Conservation (phyloP, 805 yeast species). For the Metschnikowia gelsemii region DNA sequence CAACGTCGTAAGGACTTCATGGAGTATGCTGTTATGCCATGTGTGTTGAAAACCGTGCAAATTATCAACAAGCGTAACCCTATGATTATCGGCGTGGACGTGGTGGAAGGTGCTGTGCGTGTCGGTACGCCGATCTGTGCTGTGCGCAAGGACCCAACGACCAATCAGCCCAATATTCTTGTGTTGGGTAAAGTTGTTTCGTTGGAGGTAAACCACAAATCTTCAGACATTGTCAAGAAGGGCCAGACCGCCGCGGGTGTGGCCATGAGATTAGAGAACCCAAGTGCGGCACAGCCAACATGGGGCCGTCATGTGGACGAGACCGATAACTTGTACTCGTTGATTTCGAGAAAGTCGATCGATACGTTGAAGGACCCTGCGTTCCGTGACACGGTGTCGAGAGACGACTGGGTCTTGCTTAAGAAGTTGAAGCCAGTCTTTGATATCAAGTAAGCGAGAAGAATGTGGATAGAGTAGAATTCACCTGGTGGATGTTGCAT, state of each 20-base stretch:
- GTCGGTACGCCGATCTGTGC: constrained; percentile 95
- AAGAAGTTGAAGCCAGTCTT: constrained; percentile 85
- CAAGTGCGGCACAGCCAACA: constrained; percentile 88
- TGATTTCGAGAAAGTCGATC: constrained; percentile 83
- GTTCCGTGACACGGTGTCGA: constrained; percentile 88
- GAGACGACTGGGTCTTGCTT: constrained; percentile 94
- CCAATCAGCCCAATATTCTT: constrained; percentile 68
- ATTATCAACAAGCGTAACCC: constrained; percentile 98
- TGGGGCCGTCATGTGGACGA: constrained; percentile 99
- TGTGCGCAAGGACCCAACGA: constrained; percentile 83
- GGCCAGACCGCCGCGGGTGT: constrained; percentile 98
- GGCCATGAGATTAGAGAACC: constrained; percentile 94
- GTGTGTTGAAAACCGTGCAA: constrained; percentile 91
- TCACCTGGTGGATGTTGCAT: neutral
- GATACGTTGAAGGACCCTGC: constrained; percentile 98
- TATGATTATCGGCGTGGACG: constrained; percentile 99
- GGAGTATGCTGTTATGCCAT: constrained; percentile 91
- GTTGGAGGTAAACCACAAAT: constrained; percentile 93
- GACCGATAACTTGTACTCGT: constrained; percentile 84
- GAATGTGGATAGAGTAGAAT: neutral
- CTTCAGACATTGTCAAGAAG: constrained; percentile 76
- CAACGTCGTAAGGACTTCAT: constrained; percentile 84
- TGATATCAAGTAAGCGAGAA: constrained; percentile 59
- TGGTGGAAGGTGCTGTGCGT: constrained; percentile 83
- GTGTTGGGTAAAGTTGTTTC: constrained; percentile 87